Evolutionary conservation across 2,329 filamentous ascomycete genomes (phyloP).

Genomic region (Purpureocillium lavendulum): DNA sequence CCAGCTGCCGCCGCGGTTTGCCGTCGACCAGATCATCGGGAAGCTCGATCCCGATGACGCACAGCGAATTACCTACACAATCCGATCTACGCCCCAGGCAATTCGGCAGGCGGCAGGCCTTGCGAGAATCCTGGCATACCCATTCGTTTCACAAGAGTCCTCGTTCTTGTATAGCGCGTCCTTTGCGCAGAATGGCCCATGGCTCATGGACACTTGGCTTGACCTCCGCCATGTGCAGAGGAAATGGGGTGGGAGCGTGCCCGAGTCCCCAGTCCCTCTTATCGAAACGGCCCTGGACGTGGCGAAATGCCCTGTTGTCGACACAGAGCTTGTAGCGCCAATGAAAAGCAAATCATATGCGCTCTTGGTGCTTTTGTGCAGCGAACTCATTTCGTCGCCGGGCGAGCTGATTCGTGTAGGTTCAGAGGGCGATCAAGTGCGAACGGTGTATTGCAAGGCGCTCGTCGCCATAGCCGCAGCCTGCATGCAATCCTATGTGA

Average conservation of each 20-base stretch:
- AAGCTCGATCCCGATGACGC: conserved; percentile 11
- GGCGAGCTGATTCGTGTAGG: conserved; percentile 21
- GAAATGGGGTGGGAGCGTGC: conserved; percentile 23
- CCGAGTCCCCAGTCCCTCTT: conserved; percentile 22
- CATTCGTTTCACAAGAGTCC: conserved; percentile 24
- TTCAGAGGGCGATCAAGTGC: conserved; percentile 16
- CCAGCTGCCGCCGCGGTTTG: conserved; percentile 29
- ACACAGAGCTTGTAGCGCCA: conserved; percentile 9
- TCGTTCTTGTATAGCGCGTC: conserved; percentile 21
- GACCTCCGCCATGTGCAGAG: conserved; percentile 31
- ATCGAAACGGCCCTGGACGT: conserved; percentile 29
- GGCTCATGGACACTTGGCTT: conserved; percentile 41
- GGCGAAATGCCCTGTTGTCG: conserved; percentile 12
- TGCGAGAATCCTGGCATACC: conserved; percentile 32
- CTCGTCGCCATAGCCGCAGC: conserved; percentile 28
- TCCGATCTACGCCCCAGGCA: conserved; percentile 33
- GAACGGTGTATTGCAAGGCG: conserved; percentile 26
- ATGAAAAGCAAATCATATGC: conserved; percentile 27
- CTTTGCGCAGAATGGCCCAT: conserved; percentile 33
- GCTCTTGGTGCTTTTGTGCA: conserved; percentile 32
- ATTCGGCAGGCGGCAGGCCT: conserved; percentile 37
- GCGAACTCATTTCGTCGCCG: conserved; percentile 26
- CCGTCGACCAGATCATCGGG: conserved; percentile 26
- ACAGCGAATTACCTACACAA: conserved; percentile 28
- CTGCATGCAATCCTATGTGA: conserved; percentile 20